Conservation (phyloP, 2,329 filamentous ascomycete genomes). For the Cryphonectria nitschkei region DNA sequence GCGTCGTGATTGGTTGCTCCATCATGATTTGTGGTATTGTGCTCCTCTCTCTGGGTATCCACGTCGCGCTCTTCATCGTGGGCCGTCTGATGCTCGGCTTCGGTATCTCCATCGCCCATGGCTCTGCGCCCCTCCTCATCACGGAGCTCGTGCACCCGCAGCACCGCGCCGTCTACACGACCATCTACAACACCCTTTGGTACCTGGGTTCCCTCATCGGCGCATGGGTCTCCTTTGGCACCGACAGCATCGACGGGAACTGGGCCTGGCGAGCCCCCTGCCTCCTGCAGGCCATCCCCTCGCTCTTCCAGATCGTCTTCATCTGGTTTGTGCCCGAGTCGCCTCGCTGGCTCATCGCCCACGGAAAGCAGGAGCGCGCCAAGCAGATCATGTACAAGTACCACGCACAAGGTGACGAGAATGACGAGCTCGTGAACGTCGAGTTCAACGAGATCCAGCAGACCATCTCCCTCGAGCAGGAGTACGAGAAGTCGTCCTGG, state of each 20-base stretch:
- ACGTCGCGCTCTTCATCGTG: conserved; percentile 45
- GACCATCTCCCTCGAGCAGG: conserved; percentile 48
- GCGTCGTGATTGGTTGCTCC: conserved; percentile 47
- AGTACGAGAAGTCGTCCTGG: conserved; percentile 50
- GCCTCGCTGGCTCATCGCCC: conserved; percentile 66
- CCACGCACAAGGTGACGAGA: conserved; percentile 43
- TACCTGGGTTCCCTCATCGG: conserved; percentile 37
- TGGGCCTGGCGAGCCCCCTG: conserved; percentile 27
- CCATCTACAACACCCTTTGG: conserved; percentile 38
- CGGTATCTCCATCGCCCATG: conserved; percentile 34
- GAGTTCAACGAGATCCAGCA: conserved; percentile 49
- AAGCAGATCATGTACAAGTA: conserved; percentile 33
- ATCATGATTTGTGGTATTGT: conserved; percentile 48
- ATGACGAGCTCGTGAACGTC: conserved; percentile 44
- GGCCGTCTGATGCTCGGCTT: conserved; percentile 44
- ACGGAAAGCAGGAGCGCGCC: conserved; percentile 50
- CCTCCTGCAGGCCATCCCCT: conserved; percentile 32
- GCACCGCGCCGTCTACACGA: conserved; percentile 40
- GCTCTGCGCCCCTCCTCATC: conserved; percentile 33
- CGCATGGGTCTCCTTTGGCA: conserved; percentile 34
- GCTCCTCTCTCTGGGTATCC: conserved; percentile 43
- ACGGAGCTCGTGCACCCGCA: conserved; percentile 45
- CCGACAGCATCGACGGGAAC: conserved; percentile 26
- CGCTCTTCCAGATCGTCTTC: conserved; percentile 63
- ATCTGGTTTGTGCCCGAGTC: conserved; percentile 72